Conservation (phyloP, 352 stramenopile genomes). For the Nothophytophthora sp. region DNA sequence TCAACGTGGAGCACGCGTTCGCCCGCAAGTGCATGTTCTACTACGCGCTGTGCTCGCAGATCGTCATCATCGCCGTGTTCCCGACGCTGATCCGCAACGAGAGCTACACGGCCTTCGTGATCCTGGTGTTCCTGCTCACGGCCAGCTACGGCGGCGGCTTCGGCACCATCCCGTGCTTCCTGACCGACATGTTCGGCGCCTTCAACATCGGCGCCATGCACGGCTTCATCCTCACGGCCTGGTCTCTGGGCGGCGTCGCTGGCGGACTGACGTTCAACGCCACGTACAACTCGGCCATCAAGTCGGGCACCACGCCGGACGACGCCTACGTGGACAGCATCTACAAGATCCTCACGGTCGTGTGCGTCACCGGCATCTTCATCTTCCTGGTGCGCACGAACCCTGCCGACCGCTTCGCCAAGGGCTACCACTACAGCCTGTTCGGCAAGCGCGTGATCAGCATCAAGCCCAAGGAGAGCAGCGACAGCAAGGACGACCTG, state of each 20-base stretch:
- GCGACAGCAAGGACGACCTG: constrained; percentile 1
- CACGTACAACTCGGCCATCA: constrained; percentile 27
- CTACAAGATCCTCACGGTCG: constrained; percentile 52
- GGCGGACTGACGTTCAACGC: constrained; percentile 64
- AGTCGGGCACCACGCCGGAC: constrained; percentile 15
- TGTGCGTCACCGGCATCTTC: constrained; percentile 44
- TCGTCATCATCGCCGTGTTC: constrained; percentile 51
- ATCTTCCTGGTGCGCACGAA: constrained; percentile 61
- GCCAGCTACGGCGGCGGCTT: constrained; percentile 62
- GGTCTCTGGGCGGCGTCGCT: constrained; percentile 61
- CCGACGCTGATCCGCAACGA: constrained; percentile 46
- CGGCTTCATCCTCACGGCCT: constrained; percentile 59
- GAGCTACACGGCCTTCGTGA: constrained; percentile 42
- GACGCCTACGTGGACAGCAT: constrained; percentile 60
- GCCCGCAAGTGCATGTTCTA: constrained; percentile 46
- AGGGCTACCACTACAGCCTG: constrained; percentile 51
- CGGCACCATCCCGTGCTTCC: constrained; percentile 55
- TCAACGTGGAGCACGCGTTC: constrained; percentile 33
- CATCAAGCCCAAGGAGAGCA: constrained; percentile 42
- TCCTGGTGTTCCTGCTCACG: constrained; percentile 55
- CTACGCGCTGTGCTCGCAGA: constrained; percentile 44
- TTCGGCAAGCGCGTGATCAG: constrained; percentile 45
- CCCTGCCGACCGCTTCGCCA: constrained; percentile 49
- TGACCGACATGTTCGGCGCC: constrained; percentile 71
- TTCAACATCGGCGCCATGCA: constrained; percentile 74